Percentiles rank a stretch among this genome's conserved stretches.
Evolutionary conservation across 768 basidiomycete species (phyloP).

Genomic region (Royoungia palumana): DNA sequence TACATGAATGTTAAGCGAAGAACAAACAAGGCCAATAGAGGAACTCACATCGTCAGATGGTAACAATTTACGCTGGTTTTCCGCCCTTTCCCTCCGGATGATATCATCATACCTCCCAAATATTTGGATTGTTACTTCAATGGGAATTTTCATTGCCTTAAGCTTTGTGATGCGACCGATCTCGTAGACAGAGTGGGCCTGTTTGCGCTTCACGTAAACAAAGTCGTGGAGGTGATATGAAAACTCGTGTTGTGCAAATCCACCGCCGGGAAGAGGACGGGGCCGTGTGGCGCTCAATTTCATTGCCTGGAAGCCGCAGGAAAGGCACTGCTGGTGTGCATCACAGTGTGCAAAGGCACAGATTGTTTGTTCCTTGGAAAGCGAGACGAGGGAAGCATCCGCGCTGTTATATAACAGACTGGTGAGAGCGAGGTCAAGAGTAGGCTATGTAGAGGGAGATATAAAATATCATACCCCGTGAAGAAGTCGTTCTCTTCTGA

Average conservation of each 20-base stretch:
- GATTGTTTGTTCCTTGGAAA: conserved; percentile 35
- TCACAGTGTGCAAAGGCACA: conserved; percentile 29
- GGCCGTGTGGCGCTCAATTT: conserved; percentile 23
- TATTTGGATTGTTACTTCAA: conserved; percentile 37
- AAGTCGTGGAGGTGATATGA: conserved; percentile 60
- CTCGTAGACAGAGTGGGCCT: conserved; percentile 32
- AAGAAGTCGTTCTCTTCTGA: conserved; percentile 49
- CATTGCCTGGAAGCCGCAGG: conserved; percentile 41
- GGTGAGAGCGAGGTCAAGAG: conserved; percentile 1
- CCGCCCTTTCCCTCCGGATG: conserved; percentile 19
- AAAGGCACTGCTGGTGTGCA: conserved; percentile 42
- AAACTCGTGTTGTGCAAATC: conserved; percentile 40
- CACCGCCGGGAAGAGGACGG: conserved; percentile 29
- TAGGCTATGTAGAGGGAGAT: not conserved
- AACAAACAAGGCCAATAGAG: not conserved
- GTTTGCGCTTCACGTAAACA: conserved; percentile 48
- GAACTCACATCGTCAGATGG: conserved; percentile 43
- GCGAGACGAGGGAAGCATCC: conserved; percentile 43
- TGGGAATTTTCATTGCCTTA: conserved; percentile 18
- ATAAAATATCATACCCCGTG: conserved; percentile 43
- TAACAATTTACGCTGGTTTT: conserved; percentile 15
- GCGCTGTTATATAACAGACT: conserved; percentile 54
- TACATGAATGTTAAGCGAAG: conserved; percentile 13
- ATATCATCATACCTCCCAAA: conserved; percentile 47
- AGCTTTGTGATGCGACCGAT: conserved; percentile 58